Base-by-base conservation (phyloP, 31 red algal species). In the Endocladia muricata region DNA sequence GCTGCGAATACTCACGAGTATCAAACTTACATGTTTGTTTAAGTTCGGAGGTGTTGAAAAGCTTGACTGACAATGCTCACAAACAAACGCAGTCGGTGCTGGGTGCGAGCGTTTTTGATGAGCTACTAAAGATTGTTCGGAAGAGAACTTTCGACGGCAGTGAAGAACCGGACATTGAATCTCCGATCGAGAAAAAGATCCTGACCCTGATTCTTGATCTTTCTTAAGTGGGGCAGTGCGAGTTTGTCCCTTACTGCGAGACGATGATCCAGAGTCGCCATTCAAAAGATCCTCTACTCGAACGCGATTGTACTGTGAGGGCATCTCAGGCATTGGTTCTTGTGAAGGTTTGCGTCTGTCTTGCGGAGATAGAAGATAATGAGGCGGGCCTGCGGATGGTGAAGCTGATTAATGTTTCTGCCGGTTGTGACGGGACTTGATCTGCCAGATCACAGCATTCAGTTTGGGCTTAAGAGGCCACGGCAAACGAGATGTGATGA, bases 11-110 rank as follows among this genome's bases (percentile, higher is more conserved):
- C 21, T 15, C 25, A 19, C 29, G 57, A 39, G 21, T 13, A 55
- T 52, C 4, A n/a, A 4, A 79, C 75, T 36, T 79, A 79, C 75
- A 65, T 79, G 58, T 41, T 79, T 79, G 56, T 79, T 79, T 3
- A 79, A 33, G 59, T 79, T 79, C 23, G 75, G 75, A 11, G 75
- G 58, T 2, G 75, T 79, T n/a, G 75, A 79, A 43, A 79, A 79
- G 55, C 55, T 79, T n/a, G 75, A 79, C 35, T 33, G n/a, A 48
- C 55, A 79, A n/a, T 66, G 34, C 2, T 48, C 40, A 43, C 75
- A 64, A 28, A 51, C 35, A 40, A 63, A 79, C 44, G 15, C 29
- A 25, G 75, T 79, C 34, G 57, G 75, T 38, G 55, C 21, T 9
- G 55, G 39, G 25, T 79, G 75, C 23, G 75, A 79, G 15, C 75